Base-by-base conservation (phyloP, 768 basidiomycete species). In the Mycena belliarum region DNA sequence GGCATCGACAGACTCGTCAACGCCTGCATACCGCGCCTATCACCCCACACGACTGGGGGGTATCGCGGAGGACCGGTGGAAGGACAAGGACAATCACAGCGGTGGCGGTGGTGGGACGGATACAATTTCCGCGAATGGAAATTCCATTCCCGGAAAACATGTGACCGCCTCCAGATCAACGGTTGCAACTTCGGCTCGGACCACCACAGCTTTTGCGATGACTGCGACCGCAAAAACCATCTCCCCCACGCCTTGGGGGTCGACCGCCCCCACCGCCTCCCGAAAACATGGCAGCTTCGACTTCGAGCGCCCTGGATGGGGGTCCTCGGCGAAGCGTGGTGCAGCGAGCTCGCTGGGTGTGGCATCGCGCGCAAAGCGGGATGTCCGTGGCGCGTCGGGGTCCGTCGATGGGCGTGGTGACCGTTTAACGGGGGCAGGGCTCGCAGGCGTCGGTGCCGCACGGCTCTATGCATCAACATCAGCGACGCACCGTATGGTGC, bases 241-340 rank as follows among this genome's bases (percentile, higher is more conserved):
- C 6, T n/a, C n/a, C n/a, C n/a, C n/a, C n/a, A n/a, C n/a, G n/a
- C n/a, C n/a, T n/a, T n/a, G n/a, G n/a, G n/a, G n/a, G n/a, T n/a
- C n/a, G n/a, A n/a, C n/a, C n/a, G n/a, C n/a, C n/a, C n/a, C n/a
- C 28, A 45, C 45, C 15, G 37, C 28, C 6, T 38, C 58, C 10
- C 57, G 62, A 18, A 86, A 87, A 66, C 86, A 87, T 61, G 87
- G 87, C 6, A 87, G 84, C 65, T 89, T 90, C 68, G 88, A 90
- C 66, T 89, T 90, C 63, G 89, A 90, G 70, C 76, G 87, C 33
- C 88, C 88, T 0, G 79, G 82, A 0, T 77, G 78, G 76, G 73
- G 72, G 21, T 60, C 70, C 61, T 75, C 84, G 24, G 79, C 80
- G 2, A 76, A 78, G 6, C 77, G 77, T 55, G 72, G 69, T 23